These are phyloP conservation scores for Cucumis melo DNA, from an alignment of 306 rosid genomes.

Conservation along the genomic window DNA sequence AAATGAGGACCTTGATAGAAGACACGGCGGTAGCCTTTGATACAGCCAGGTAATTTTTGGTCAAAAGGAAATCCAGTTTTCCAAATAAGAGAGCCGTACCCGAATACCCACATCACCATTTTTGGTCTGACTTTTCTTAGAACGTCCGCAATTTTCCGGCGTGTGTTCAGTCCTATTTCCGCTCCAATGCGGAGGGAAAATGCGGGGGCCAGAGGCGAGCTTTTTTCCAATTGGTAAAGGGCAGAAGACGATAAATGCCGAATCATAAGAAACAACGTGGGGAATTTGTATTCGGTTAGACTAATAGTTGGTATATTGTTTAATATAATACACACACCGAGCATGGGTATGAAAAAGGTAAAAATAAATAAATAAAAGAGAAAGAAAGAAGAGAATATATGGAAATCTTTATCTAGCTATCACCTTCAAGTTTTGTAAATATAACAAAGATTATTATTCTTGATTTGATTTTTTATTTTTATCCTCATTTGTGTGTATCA, in stretches of 20 bases:
- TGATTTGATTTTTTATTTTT: no score
- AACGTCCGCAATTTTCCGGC: background rate
- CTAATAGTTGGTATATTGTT: no score
- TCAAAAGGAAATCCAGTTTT: constrained; percentile 66
- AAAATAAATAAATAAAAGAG: no score
- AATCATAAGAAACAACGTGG: background rate
- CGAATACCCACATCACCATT: constrained; percentile 82
- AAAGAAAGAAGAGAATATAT: no score
- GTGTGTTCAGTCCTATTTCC: background rate
- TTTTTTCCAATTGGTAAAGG: background rate
- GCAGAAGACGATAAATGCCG: background rate
- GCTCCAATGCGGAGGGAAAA: background rate
- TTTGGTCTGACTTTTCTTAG: background rate
- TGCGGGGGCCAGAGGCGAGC: background rate
- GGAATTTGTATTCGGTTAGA: background rate
- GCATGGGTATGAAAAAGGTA: no score
- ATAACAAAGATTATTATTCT: no score
- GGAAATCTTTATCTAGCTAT: no score
- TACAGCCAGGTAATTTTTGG: constrained; percentile 57
- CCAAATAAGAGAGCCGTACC: constrained; percentile 80
- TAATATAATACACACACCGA: no score
- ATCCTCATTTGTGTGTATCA: no score
- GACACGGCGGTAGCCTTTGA: constrained; percentile 84
- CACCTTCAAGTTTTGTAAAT: no score
- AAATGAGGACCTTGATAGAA: constrained; percentile 59